Conservation (phyloP, 306 rosid species). For the Sechiopsis laciniata region DNA sequence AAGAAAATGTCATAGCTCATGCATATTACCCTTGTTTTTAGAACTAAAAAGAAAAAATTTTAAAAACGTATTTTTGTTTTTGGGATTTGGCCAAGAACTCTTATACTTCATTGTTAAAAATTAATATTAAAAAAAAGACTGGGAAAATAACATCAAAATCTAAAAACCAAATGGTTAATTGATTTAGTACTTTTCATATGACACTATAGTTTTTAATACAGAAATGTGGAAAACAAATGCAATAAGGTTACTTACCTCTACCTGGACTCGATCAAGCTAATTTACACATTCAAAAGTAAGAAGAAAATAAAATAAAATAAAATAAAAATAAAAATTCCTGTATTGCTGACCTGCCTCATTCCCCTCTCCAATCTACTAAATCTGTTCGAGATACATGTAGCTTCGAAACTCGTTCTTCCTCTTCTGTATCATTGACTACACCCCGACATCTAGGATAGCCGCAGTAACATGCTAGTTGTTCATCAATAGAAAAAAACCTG, state of each 20-base stretch:
- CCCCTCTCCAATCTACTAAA: conserved; percentile 83
- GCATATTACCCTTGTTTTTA: not conserved
- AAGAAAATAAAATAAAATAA: not conserved
- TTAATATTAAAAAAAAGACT: too few species aligned
- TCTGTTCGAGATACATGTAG: conserved; percentile 58
- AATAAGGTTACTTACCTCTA: not conserved
- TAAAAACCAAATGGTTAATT: not conserved
- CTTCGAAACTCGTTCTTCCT: conserved; percentile 85
- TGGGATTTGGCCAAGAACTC: too few species aligned
- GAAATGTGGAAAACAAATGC: not conserved
- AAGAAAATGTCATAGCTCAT: not conserved
- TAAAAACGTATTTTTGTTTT: too few species aligned
- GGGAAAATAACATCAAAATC: too few species aligned
- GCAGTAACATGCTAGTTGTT: conserved; percentile 87
- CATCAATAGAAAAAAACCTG: conserved; percentile 95
- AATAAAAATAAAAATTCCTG: not conserved
- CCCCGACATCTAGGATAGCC: conserved; percentile 94
- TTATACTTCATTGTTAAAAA: too few species aligned
- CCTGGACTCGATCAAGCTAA: not conserved
- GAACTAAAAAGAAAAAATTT: too few species aligned
- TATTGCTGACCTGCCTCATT: conserved; percentile 52
- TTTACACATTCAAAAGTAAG: not conserved
- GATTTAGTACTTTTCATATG: not conserved
- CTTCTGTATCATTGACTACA: conserved; percentile 81
- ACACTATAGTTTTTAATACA: not conserved